Evolutionary conservation across 257 asterid species (phyloP), one percentile per base, ranked within the genome.

Genomic region (Catharanthus roseus): DNA sequence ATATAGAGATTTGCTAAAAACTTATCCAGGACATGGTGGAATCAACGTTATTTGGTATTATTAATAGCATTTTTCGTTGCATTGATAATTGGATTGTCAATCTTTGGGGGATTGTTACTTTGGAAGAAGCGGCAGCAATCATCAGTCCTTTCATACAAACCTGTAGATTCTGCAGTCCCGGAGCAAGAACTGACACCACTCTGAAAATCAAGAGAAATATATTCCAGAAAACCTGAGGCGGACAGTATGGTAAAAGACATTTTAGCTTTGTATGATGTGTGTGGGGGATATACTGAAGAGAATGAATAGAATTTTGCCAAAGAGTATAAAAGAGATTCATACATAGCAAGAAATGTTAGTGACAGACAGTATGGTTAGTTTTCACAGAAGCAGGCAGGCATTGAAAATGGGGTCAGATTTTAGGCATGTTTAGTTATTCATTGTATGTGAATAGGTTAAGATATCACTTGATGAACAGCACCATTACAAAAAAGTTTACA

Each of bases 151-250:
- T 67, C 95, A 12, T 95, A 91, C 93, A 84, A 89, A 78, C 97
- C 98, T 7, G 95, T 95, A 36, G 90, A 88, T 74, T 65, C 86
- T 55, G 86, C 74, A 58, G 87, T 76, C 45, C 88, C 95, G 7
- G 99, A 95, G 85, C 98, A 91, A 78, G 99, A 95, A 82, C 97
- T 95, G 47, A 97, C 91, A 81, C 99, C 99, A 18, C 84, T 95
- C 61, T 90, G 80, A 71, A 62, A 26, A 23, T 16, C 33, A 12
- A 11, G 18, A 62, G 47, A 19, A 34, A 62, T 6, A 3, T 8
- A 18, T 0, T 34, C 45, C 29, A 34, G 67, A 62, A 33, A 49
- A 34, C 28, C 4, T 61, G 45, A 19, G 47, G 4, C 67, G 3
- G 1, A 34, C 6, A 21, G 41, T 34, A 10, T 29, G 47, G 29